Base-by-base conservation (phyloP, 768 basidiomycete genomes). In the Serendipita sp. region DNA sequence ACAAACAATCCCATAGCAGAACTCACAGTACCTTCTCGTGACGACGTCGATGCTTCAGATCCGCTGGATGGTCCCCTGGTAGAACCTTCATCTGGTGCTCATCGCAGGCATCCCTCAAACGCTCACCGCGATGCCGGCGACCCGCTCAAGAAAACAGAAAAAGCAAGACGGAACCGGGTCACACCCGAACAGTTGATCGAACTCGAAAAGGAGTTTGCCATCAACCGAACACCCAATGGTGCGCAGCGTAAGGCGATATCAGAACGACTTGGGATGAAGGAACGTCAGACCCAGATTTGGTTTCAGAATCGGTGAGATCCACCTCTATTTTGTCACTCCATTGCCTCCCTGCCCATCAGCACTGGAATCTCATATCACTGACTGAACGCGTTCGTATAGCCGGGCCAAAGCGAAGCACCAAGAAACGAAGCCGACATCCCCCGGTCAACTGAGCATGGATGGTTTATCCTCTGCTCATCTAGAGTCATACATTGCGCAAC, bases 261-360 rank as follows among this genome's bases (percentile, higher is more conserved):
- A 65, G 80, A 84, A 30, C 73, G 81, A 64, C 77, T 92, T 3
- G 86, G 87, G 15, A 89, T 92, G 86, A 81, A 86, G 62, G 89
- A 91, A 74, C 83, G 88, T 44, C 89, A 91, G 76, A 89, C 87
- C 0, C 89, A 91, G 74, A 86, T 92, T 54, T 91, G 89, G 89
- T 92, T 90, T 70, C 89, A 92, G 72, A 91, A 92, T 71, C 78
- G 89, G 89, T 86, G 68, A 65, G 77, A 10, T 16, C 18, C 34
- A 28, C 11, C 15, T 18, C 32, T 48, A 28, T 45, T 63, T 16
- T 38, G 63, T 53, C 3, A 41, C 67, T 18, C 7, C n/a, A 18
- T 7, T n/a, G 8, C n/a, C 7, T n/a, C 18, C n/a, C 48, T 32
- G 7, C 7, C 30, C 18, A 8, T n/a, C 48, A 32, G 8, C 48